phyloP scores from a whole-genome alignment of 495 filamentous ascomycete genomes.

The Echria macrotheca region DNA sequence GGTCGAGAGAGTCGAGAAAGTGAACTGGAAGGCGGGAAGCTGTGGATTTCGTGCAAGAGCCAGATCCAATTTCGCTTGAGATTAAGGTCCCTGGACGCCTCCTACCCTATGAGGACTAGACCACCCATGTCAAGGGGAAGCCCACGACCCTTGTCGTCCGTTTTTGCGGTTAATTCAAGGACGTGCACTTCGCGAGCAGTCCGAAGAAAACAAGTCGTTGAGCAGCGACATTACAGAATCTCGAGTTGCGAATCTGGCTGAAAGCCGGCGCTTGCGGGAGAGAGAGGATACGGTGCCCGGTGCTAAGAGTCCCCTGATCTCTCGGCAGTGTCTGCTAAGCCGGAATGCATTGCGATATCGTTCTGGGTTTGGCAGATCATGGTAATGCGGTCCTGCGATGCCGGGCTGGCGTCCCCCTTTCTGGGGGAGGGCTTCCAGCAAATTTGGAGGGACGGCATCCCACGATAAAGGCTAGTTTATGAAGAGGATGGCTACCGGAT shows the following conservation, averaged over 20 bases:
- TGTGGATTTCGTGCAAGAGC: constrained; percentile 22
- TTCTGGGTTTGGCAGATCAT: background rate
- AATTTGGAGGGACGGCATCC: too few relatives aligned
- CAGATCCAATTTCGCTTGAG: constrained; percentile 34
- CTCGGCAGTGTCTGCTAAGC: background rate
- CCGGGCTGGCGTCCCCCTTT: too few relatives aligned
- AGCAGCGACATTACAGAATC: too few relatives aligned
- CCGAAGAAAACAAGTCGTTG: background rate
- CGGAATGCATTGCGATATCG: background rate
- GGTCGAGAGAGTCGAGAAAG: background rate
- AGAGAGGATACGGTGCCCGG: background rate
- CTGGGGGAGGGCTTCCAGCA: too few relatives aligned
- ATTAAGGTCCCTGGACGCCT: constrained; percentile 19
- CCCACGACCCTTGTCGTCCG: too few relatives aligned
- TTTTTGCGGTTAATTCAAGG: background rate
- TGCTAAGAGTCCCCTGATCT: background rate
- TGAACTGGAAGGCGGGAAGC: constrained; percentile 17
- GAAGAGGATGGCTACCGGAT: too few relatives aligned
- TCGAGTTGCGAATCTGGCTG: too few relatives aligned
- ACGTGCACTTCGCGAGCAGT: background rate
- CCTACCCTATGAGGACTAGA: constrained; percentile 26
- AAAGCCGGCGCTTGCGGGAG: background rate
- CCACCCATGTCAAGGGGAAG: constrained; percentile 11
- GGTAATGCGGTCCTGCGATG: background rate
- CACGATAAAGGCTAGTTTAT: too few relatives aligned